Percentiles rank a stretch among this genome's conserved stretches.
Conservation (phyloP, 208 protist genomes). For the Strigomonas culicis region DNA sequence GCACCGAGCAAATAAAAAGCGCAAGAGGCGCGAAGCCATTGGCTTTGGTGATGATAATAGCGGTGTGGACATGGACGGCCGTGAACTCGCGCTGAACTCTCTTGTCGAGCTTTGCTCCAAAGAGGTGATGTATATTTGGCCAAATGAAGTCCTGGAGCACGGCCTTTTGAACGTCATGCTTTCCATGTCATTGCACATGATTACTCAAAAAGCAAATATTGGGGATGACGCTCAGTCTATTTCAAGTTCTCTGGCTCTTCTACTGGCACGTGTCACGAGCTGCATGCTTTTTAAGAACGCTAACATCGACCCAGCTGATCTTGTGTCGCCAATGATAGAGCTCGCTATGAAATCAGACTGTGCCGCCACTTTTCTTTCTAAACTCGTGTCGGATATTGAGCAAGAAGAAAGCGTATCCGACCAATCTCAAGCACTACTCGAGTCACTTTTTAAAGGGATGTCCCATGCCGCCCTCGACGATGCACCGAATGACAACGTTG, state of each 20-base stretch:
- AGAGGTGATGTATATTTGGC: slow-evolving; percentile 65
- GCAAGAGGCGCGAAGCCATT: slow-evolving; percentile 38
- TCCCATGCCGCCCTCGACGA: slow-evolving; percentile 58
- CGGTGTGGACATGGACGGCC: slow-evolving; percentile 88
- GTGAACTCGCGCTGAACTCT: slow-evolving; percentile 74
- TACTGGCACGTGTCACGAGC: slow-evolving; percentile 54
- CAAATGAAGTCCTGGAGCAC: slow-evolving; percentile 44
- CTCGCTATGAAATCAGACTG: slow-evolving; percentile 68
- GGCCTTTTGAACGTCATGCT: slow-evolving; percentile 58
- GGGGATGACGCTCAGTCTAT: slow-evolving; percentile 70
- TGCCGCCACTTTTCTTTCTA: slow-evolving; percentile 68
- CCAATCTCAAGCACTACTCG: slow-evolving; percentile 36
- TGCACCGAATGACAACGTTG: slow-evolving; percentile 34
- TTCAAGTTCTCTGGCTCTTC: slow-evolving; percentile 52
- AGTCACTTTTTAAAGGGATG: slow-evolving; percentile 63
- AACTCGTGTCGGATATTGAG: slow-evolving; percentile 74
- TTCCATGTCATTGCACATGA: slow-evolving; percentile 74
- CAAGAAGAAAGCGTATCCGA: slow-evolving; percentile 31
- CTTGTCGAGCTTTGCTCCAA: slow-evolving; percentile 71
- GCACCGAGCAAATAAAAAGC: slow-evolving; percentile 17
- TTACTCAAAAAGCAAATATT: slow-evolving; percentile 82
- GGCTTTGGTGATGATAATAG: slow-evolving; percentile 82
- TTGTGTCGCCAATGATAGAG: slow-evolving; percentile 76
- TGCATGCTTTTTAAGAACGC: slow-evolving; percentile 44
- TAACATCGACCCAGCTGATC: slow-evolving; percentile 35